A percentile compares a stretch with the other conserved stretches of the same genome.
Evolutionary conservation across 495 filamentous ascomycete genomes (phyloP).

Genomic region (Talaromyces liani): DNA sequence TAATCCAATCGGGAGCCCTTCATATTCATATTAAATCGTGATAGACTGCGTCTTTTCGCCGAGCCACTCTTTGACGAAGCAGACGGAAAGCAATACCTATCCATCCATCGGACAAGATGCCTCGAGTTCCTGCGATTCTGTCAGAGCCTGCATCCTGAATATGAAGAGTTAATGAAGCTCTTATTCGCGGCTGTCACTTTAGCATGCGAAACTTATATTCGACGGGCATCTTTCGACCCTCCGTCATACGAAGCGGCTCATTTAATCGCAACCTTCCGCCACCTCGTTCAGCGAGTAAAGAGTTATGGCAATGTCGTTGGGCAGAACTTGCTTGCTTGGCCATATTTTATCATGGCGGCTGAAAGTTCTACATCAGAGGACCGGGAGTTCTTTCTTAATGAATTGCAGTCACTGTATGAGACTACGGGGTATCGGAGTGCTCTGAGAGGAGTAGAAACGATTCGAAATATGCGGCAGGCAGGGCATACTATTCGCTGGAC

Average conservation of each 20-base stretch:
- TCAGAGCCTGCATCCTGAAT: background rate
- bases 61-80: background rate
- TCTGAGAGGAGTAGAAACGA: background rate
- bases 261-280: background rate
- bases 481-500: constrained; percentile 9
- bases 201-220: background rate
- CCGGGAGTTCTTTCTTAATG: background rate
- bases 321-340: constrained; percentile 5
- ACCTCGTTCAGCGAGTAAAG: background rate
- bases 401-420: background rate
- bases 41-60: background rate
- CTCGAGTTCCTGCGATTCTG: background rate
- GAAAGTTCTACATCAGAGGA: background rate
- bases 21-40: no score
- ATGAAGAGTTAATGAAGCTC: background rate
- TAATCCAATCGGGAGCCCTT: no score
- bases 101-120: background rate
- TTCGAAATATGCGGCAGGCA: background rate
- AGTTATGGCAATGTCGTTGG: constrained; percentile 1
- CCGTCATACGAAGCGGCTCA: background rate
- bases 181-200: background rate
- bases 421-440: constrained; percentile 1
- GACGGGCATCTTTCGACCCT: background rate
- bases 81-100: background rate
- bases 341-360: constrained; percentile 9